Percentiles rank a stretch among this genome's conserved stretches.
Evolutionary conservation across 257 asterid species (phyloP).

Genomic region (Orobanche coerulescens): DNA sequence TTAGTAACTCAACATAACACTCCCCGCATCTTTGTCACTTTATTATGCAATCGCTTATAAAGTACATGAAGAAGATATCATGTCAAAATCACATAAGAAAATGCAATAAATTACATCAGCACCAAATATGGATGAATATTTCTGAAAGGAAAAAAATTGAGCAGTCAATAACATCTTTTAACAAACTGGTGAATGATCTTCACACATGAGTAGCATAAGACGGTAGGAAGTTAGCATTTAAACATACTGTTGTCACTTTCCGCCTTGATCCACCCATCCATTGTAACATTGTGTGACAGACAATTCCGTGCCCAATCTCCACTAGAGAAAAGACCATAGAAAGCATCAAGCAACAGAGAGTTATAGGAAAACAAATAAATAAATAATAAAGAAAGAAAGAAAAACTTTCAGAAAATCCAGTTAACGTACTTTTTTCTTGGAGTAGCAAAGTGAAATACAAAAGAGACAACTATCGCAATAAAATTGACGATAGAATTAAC

Average conservation of each 20-base stretch:
- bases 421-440: not conserved
- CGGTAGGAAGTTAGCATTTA: constrained; percentile 11
- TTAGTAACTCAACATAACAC: not conserved
- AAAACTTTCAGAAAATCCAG: not conserved
- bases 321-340: constrained; percentile 6
- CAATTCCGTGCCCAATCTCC: constrained; percentile 11
- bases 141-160: not conserved
- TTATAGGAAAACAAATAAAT: not conserved
- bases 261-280: constrained; percentile 98
- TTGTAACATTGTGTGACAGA: constrained; percentile 53
- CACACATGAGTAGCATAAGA: not conserved
- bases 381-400: not conserved
- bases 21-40: not conserved
- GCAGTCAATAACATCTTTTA: not conserved
- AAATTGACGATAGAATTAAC: not conserved
- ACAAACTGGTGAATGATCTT: constrained; percentile 6
- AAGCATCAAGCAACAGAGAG: constrained; percentile 2
- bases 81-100: not conserved
- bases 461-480: not conserved
- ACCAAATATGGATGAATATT: not conserved
- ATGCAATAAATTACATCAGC: not conserved
- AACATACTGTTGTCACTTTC: constrained; percentile 68
- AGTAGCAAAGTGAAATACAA: not conserved
- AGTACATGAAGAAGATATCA: constrained; percentile 1
- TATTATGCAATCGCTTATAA: constrained; percentile 4